These are phyloP conservation scores for Pyropia haitanensis DNA, from an alignment of 23 red algal genomes.

Conservation along the genomic window DNA sequence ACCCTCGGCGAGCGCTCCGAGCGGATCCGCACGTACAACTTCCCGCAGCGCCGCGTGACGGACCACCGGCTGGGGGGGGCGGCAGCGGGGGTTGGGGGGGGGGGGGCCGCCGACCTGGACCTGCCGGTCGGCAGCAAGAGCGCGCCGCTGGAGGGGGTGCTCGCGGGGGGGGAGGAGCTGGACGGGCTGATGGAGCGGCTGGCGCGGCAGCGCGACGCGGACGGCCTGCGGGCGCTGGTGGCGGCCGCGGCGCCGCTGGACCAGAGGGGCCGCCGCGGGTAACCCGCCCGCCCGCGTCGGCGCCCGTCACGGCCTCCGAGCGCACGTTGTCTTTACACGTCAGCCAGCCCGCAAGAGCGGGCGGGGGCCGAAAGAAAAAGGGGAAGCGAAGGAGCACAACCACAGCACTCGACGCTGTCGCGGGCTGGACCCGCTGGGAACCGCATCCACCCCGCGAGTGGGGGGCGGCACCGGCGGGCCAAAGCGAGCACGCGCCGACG, in stretches of 20 bases:
- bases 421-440: no score
- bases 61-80: conserved; percentile 66
- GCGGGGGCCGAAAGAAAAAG: no score
- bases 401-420: no score
- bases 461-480: no score
- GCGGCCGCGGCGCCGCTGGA: conserved; percentile 2
- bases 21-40: conserved; percentile 87
- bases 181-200: conserved; percentile 29
- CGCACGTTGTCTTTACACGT: no score
- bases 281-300: no score
- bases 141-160: conserved; percentile 21
- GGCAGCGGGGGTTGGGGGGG: not conserved
- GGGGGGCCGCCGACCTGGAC: not conserved
- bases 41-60: conserved; percentile 73
- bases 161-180: conserved; percentile 43
- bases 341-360: no score
- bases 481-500: no score
- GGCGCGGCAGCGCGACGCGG: conserved; percentile 1
- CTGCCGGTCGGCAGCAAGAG: conserved; percentile 26
- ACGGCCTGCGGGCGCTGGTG: conserved; percentile 10
- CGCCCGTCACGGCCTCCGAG: no score
- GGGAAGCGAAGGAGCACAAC: no score
- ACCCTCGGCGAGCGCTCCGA: conserved; percentile 66
- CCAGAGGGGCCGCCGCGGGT: no score
- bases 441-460: no score